Conservation (phyloP, 768 basidiomycete species). For the Boletus reticulatus region DNA sequence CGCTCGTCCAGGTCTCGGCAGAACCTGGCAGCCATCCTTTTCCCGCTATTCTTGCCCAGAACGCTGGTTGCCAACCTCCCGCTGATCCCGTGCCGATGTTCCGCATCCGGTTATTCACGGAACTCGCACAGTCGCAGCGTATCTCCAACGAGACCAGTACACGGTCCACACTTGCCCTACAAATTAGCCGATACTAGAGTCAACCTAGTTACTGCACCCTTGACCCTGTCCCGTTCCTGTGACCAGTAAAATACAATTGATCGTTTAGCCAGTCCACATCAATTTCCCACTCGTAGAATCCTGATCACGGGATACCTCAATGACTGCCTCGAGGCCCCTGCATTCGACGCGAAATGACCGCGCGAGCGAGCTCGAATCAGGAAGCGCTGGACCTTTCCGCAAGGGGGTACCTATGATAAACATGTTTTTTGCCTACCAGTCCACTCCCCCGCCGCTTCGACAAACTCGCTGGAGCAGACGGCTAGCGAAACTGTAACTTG, state of each 20-base stretch:
- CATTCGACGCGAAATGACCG: constrained; percentile 30
- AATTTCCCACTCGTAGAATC: constrained; percentile 5
- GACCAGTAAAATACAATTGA: constrained; percentile 1
- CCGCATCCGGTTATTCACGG: constrained; percentile 21
- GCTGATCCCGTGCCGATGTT: constrained; percentile 22
- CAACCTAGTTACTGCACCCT: constrained; percentile 1
- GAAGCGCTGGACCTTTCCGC: constrained; percentile 9
- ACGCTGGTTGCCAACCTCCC: constrained; percentile 2
- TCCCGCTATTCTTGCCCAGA: constrained; percentile 13
- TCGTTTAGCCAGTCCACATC: constrained; percentile 15
- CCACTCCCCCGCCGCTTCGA: neutral
- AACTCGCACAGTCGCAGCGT: neutral
- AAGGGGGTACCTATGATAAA: too few species aligned
- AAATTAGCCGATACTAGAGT: constrained; percentile 14
- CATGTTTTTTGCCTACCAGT: too few species aligned
- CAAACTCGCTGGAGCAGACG: neutral
- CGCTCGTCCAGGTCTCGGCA: constrained; percentile 16
- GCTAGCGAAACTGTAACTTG: neutral
- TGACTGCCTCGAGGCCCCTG: constrained; percentile 28
- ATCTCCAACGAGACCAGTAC: too few species aligned
- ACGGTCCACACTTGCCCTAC: neutral
- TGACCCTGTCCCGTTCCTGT: constrained; percentile 27
- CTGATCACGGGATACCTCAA: constrained; percentile 24
- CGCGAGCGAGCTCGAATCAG: constrained; percentile 18
- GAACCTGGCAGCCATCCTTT: constrained; percentile 10